phyloP scores from a whole-genome alignment of 2,329 filamentous ascomycete species.

The Penicillium vulpinum region DNA sequence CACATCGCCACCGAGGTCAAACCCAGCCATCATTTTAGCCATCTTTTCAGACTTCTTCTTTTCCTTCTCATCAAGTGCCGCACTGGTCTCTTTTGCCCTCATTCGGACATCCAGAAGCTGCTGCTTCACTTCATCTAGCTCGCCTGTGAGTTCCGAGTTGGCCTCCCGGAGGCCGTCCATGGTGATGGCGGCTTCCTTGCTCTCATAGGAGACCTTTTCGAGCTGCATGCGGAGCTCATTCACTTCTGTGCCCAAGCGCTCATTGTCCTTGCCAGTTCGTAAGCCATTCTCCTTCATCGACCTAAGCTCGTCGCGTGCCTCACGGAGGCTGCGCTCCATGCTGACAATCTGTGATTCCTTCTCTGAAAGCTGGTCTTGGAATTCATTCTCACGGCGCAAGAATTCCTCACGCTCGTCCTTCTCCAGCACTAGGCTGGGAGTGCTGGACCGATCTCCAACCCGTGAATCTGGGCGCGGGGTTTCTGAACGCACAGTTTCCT shows the following conservation, averaged over 20 bases:
- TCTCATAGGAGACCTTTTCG: constrained; percentile 91
- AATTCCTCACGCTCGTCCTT: constrained; percentile 98
- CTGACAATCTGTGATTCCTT: constrained; percentile 79
- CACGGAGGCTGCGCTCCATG: constrained; percentile 75
- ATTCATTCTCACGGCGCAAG: constrained; percentile 87
- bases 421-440: constrained; percentile 82
- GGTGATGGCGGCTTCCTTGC: constrained; percentile 93
- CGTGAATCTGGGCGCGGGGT: constrained; percentile 64
- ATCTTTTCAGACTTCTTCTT: constrained; percentile 98
- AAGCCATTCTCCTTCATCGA: constrained; percentile 83
- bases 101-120: constrained; percentile 94
- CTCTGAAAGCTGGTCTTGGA: constrained; percentile 94
- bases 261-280: constrained; percentile 84
- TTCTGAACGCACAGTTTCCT: constrained; percentile 54
- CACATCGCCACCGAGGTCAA: constrained; percentile 87
- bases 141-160: constrained; percentile 85
- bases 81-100: constrained; percentile 89
- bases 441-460: constrained; percentile 78
- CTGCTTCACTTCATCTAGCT: constrained; percentile 94
- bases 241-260: constrained; percentile 77
- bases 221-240: constrained; percentile 97
- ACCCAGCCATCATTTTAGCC: constrained; percentile 99
- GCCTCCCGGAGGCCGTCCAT: constrained; percentile 98
- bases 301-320: constrained; percentile 81
- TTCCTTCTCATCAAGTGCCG: constrained; percentile 92